These are phyloP conservation scores for Ceratocystiopsis brevicomis DNA, from an alignment of 2,329 filamentous ascomycete genomes.

Conservation along the genomic window DNA sequence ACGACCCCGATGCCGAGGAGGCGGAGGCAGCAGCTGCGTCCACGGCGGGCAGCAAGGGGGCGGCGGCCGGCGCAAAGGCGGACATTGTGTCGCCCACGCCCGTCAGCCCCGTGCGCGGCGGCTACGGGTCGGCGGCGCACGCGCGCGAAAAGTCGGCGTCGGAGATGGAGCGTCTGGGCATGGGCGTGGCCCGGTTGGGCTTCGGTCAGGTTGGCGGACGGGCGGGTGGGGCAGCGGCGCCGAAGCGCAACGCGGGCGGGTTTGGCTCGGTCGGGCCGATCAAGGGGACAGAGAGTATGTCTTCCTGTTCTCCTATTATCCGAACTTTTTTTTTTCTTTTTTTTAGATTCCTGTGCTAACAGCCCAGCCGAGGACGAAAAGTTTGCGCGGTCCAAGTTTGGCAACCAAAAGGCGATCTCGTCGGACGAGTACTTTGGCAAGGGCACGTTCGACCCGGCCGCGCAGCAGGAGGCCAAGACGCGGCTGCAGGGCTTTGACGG, in stretches of 20 bases:
- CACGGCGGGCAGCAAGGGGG: slow-evolving; percentile 25
- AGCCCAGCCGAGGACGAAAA: slow-evolving; percentile 51
- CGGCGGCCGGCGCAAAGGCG: slow-evolving; percentile 19
- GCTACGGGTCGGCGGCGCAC: slow-evolving; percentile 43
- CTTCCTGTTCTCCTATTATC: background rate
- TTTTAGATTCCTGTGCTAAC: background rate
- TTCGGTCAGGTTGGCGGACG: slow-evolving; percentile 65
- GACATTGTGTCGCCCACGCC: slow-evolving; percentile 54
- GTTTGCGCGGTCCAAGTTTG: slow-evolving; percentile 78
- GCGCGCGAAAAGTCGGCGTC: slow-evolving; percentile 44
- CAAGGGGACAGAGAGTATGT: slow-evolving; percentile 41
- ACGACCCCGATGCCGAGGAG: slow-evolving; percentile 77
- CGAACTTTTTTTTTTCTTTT: slow-evolving; percentile 7
- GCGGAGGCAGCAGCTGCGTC: slow-evolving; percentile 25
- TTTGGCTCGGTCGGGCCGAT: slow-evolving; percentile 72
- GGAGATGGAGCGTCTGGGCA: slow-evolving; percentile 75
- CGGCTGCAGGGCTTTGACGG: slow-evolving; percentile 86
- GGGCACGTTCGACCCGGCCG: slow-evolving; percentile 61
- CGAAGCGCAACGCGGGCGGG: slow-evolving; percentile 55
- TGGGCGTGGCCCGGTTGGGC: slow-evolving; percentile 69
- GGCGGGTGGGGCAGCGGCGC: slow-evolving; percentile 25
- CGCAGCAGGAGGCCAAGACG: slow-evolving; percentile 69
- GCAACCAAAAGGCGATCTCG: slow-evolving; percentile 82
- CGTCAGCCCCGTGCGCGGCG: slow-evolving; percentile 42
- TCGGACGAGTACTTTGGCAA: slow-evolving; percentile 98